A percentile compares a stretch with the other conserved stretches of the same genome.
Evolutionary conservation across 805 yeast genomes (phyloP).

Genomic region (Candida michaelii): DNA sequence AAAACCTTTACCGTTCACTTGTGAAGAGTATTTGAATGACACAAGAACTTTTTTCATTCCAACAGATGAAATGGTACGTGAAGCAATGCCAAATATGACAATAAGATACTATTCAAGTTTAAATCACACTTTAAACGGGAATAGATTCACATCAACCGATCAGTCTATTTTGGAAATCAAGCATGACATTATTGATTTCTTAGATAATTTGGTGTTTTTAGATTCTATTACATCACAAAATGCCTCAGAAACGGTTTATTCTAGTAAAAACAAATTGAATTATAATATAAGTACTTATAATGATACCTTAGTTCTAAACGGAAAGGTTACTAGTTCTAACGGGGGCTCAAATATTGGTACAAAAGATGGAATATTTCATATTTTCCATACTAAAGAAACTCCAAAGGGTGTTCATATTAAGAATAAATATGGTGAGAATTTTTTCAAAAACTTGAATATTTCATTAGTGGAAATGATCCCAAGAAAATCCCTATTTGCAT

Average conservation of each 20-base stretch:
- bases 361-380: conserved; percentile 37
- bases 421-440: not conserved
- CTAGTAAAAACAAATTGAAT: conserved; percentile 7
- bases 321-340: conserved; percentile 14
- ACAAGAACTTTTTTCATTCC: conserved; percentile 36
- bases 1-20: conserved; percentile 19
- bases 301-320: conserved; percentile 22
- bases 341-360: conserved; percentile 20
- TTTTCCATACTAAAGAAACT: conserved; percentile 20
- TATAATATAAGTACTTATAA: conserved; percentile 16
- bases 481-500: conserved; percentile 35
- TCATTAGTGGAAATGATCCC: conserved; percentile 29
- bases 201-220: conserved; percentile 26
- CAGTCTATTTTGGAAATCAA: conserved; percentile 33
- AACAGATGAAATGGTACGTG: conserved; percentile 25
- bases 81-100: conserved; percentile 28
- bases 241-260: conserved; percentile 3
- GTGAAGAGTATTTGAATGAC: conserved; percentile 27
- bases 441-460: conserved; percentile 24
- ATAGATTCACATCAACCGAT: conserved; percentile 24
- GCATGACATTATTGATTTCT: conserved; percentile 25
- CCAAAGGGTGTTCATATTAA: not conserved
- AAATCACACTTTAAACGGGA: conserved; percentile 18
- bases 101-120: conserved; percentile 29
- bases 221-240: conserved; percentile 5